Conservation (phyloP, 768 basidiomycete genomes). For the Mycena belliarum region DNA sequence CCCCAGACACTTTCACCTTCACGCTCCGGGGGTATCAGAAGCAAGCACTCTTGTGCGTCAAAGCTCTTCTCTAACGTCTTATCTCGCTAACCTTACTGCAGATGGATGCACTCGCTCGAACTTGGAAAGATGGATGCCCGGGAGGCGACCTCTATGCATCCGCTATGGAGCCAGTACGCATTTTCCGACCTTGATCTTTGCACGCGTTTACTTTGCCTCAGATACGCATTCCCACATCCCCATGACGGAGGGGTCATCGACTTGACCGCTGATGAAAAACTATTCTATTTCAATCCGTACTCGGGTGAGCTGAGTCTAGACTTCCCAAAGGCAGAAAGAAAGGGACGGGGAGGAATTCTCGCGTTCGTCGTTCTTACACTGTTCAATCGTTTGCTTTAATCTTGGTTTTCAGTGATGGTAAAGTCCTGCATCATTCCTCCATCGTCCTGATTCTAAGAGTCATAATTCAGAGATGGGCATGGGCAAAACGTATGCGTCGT, state of each 20-base stretch:
- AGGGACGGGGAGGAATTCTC: conserved; percentile 84
- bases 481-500: conserved; percentile 73
- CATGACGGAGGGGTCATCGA: conserved; percentile 61
- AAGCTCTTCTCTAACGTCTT: background rate
- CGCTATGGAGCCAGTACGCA: conserved; percentile 89
- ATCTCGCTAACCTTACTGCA: conserved; percentile 29
- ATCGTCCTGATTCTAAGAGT: background rate
- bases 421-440: background rate
- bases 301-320: conserved; percentile 86
- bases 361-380: conserved; percentile 55
- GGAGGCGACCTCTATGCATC: conserved; percentile 78
- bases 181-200: background rate
- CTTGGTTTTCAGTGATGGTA: conserved; percentile 40
- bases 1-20: conserved; percentile 72
- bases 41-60: conserved; percentile 75
- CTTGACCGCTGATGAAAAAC: conserved; percentile 74
- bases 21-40: conserved; percentile 88
- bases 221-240: conserved; percentile 76
- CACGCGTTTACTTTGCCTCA: conserved; percentile 29
- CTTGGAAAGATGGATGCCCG: conserved; percentile 69
- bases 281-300: conserved; percentile 89
- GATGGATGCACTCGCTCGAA: conserved; percentile 93
- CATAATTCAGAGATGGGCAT: conserved; percentile 70
- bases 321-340: conserved; percentile 80
- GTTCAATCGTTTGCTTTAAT: conserved; percentile 3